These are phyloP conservation scores for Conringia planisiliqua DNA, from an alignment of 345 rosid species.

Conservation along the genomic window DNA sequence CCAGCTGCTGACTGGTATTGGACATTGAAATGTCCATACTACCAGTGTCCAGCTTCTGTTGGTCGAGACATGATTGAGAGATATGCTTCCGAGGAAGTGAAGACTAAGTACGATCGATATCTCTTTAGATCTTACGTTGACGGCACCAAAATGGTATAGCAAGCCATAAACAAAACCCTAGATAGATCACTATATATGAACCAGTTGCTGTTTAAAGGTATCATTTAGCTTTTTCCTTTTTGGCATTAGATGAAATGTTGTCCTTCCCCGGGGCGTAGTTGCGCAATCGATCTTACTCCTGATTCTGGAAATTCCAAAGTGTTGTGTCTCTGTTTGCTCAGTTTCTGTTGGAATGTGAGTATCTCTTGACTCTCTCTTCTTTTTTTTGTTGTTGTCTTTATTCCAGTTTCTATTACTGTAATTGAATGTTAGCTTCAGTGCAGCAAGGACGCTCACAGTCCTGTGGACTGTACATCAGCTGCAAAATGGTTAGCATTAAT, in stretches of 20 bases:
- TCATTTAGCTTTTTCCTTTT: not conserved
- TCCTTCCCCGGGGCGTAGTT: constrained; percentile 76
- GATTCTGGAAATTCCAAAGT: constrained; percentile 6
- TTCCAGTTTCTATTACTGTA: not conserved
- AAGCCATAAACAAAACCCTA: not conserved
- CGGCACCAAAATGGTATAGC: constrained; percentile 47
- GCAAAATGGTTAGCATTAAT: constrained; percentile 30
- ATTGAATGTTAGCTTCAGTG: constrained; percentile 20
- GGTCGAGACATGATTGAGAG: constrained; percentile 27
- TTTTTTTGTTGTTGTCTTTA: not conserved
- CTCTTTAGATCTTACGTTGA: constrained; percentile 56
- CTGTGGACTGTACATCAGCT: constrained; percentile 29
- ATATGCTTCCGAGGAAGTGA: constrained; percentile 14
- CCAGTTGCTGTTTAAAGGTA: not conserved
- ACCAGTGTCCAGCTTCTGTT: constrained; percentile 24
- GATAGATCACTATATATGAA: not conserved
- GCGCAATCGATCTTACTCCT: constrained; percentile 36
- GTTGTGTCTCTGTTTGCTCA: constrained; percentile 10
- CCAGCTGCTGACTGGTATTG: constrained; percentile 2
- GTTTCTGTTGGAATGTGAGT: constrained; percentile 39
- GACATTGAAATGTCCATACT: constrained; percentile 28
- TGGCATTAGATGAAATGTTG: constrained; percentile 74
- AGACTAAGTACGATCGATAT: constrained; percentile 18
- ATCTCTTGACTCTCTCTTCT: not conserved
- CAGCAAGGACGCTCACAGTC: constrained; percentile 28